Base-by-base conservation (phyloP, 2,329 filamentous ascomycete genomes). In the Apiospora marii region DNA sequence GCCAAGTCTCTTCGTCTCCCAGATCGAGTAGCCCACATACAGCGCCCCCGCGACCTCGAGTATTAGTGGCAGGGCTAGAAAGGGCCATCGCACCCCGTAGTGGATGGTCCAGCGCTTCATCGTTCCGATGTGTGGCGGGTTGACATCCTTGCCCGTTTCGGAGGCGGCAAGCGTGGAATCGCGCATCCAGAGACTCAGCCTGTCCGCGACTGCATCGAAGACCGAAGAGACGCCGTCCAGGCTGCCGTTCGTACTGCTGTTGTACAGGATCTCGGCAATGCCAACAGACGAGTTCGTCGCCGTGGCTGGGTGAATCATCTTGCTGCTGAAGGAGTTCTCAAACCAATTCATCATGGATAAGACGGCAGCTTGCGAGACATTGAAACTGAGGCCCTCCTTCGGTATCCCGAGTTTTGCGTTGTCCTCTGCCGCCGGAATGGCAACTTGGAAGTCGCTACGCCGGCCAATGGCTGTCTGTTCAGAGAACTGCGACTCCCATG, bases 331-430 rank as follows among this genome's bases (percentile, higher is more conserved):
- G 69, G 22, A 37, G 22, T 22, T 3, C 34, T 19, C 49, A 19
- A 58, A 34, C 27, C n/a, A 70, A 27, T 24, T 37, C 1, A 37
- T 5, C 22, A 58, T 46, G 19, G 44, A 51, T 7, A 30, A 13
- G 3, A 30, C 37, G 10, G 70, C n/a, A 6, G 44, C 43, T 30
- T 72, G 70, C 8, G 43, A 49, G 22, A 71, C 61, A 30, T 68
- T 71, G 61, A 68, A 58, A 0, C 12, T 46, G 19, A 41, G 58
- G 10, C 14, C 8, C 14, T 24, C 8, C 14, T 6, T 4, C 12
- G 49, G 13, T 0, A 53, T 24, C 12, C 13, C 49, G 14, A 19
- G 30, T 24, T 16, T 53, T 3, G 27, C 27, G 4, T 5, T 53
- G 13, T 24, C 4, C 4, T 53, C 49, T 24, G 13, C 12, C 49